Percentiles rank a stretch among this genome's conserved stretches.
phyloP scores from a whole-genome alignment of 768 basidiomycete species.

The Tylopilus vinaceipallidus region DNA sequence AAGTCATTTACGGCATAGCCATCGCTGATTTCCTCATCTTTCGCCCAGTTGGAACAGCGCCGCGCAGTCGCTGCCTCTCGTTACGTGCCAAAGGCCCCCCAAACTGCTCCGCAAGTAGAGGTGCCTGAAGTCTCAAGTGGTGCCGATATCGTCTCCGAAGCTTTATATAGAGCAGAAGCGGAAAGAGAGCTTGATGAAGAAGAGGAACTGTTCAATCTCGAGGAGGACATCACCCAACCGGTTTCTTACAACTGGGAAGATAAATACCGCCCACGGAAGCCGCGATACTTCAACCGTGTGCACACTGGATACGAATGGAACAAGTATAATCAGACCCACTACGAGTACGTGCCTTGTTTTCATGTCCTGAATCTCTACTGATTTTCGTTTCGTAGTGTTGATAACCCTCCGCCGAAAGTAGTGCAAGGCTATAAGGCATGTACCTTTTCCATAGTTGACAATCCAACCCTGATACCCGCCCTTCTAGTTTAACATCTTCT shows the following conservation, averaged over 20 bases:
- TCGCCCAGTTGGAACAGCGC: conserved; percentile 63
- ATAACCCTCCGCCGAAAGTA: conserved; percentile 98
- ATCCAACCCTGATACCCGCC: conserved; percentile 12
- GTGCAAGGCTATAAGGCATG: conserved; percentile 96
- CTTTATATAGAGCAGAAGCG: conserved; percentile 86
- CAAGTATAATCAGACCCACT: conserved; percentile 99
- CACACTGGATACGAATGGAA: conserved; percentile 99
- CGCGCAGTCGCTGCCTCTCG: conserved; percentile 79
- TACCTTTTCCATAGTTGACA: not conserved
- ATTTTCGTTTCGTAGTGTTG: conserved; percentile 60
- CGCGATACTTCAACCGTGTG: conserved; percentile 97
- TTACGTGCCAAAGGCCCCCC: conserved; percentile 78
- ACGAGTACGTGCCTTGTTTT: conserved; percentile 60
- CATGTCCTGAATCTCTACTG: conserved; percentile 9
- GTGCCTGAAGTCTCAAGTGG: conserved; percentile 57
- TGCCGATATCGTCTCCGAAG: conserved; percentile 83
- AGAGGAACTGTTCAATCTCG: conserved; percentile 92
- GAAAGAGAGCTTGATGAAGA: conserved; percentile 94
- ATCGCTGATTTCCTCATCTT: conserved; percentile 4
- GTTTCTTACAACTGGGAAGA: conserved; percentile 97
- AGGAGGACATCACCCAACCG: conserved; percentile 81
- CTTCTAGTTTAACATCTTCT: conserved; percentile 90
- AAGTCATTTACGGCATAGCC: conserved; percentile 25
- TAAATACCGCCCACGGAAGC: conserved; percentile 95
- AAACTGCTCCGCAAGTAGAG: conserved; percentile 55